Conservation (phyloP, 129 eudicot genomes). For the sunflower (Helianthus annuus) region HanXRQr2.0-SUNRISE NC_035443.2:107216473-107216972, state of each 20-base stretch:
- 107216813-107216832: neutral
- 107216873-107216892: neutral
- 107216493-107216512: constrained; percentile 68
- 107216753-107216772: constrained; percentile 1
- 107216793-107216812: neutral
- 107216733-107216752: neutral
- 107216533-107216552: constrained; percentile 11
- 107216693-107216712: constrained; percentile 77
- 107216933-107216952: constrained; percentile 14
- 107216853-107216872: constrained; percentile 3
- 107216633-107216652: constrained; percentile 63
- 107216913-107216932: constrained; percentile 18
- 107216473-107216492: constrained; percentile 58
- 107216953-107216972: neutral
- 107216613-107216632: constrained; percentile 62
- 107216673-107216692: constrained; percentile 79
- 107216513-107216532: constrained; percentile 25
- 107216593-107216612: constrained; percentile 74
- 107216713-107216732: neutral
- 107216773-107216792: constrained; percentile 7
- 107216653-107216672: constrained; percentile 92
- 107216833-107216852: neutral
- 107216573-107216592: constrained; percentile 60
- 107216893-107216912: neutral
- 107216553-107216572: constrained; percentile 19